A percentile compares a stretch with the other conserved stretches of the same genome.
These are phyloP conservation scores for Allomyces javanicus DNA, from an alignment of 192 early-diverging fungal genomes.

Conservation along the genomic window DNA sequence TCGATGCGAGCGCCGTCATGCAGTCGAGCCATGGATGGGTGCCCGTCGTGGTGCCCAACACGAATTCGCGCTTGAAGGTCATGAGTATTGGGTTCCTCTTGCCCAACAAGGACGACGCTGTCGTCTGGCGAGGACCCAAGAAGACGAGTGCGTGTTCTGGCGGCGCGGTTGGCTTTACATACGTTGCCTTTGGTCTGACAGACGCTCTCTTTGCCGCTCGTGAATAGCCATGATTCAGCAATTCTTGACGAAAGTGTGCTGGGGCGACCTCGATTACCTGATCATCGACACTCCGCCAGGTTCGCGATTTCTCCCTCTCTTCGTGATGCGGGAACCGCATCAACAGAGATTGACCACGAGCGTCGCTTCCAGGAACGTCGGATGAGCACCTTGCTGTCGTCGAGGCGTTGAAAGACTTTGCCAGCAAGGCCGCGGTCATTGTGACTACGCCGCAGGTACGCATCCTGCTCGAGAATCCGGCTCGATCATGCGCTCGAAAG, in stretches of 20 bases:
- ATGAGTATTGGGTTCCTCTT: constrained; percentile 69
- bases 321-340: neutral
- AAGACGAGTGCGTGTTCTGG: constrained; percentile 56
- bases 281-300: constrained; percentile 90
- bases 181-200: constrained; percentile 3
- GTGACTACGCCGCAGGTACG: constrained; percentile 89
- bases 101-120: constrained; percentile 67
- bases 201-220: neutral
- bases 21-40: constrained; percentile 71
- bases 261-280: constrained; percentile 88
- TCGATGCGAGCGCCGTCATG: constrained; percentile 72
- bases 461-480: too few relatives aligned
- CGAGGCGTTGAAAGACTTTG: constrained; percentile 65
- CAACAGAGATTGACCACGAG: neutral
- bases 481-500: neutral
- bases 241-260: constrained; percentile 87
- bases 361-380: constrained; percentile 52
- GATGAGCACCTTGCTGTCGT: constrained; percentile 92
- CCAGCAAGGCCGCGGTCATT: constrained; percentile 70
- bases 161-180: constrained; percentile 5
- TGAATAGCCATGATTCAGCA: constrained; percentile 86
- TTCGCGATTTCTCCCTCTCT: neutral
- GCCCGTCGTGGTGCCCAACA: constrained; percentile 20
- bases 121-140: constrained; percentile 97
- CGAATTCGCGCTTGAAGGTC: neutral